These are phyloP conservation scores for Selaginella moellendorffii DNA, from an alignment of 75 land plant genomes.

Conservation along the genomic window DNA sequence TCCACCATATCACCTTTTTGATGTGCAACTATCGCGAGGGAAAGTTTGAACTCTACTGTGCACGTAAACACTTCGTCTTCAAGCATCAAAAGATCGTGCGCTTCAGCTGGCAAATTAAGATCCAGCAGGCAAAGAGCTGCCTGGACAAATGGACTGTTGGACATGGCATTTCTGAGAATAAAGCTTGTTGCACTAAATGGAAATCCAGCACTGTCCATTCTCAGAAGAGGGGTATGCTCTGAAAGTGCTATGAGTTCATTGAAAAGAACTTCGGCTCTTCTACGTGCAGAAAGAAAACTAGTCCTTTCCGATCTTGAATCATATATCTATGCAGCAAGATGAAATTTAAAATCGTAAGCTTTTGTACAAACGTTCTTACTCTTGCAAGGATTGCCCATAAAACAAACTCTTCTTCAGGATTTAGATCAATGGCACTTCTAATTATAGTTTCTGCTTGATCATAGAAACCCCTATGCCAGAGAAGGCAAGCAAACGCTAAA, in stretches of 20 bases:
- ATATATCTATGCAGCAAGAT: background rate
- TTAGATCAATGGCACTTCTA: constrained; percentile 17
- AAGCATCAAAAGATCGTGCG: constrained; percentile 10
- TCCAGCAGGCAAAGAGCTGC: constrained; percentile 20
- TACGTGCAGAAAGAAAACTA: background rate
- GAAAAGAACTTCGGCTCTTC: background rate
- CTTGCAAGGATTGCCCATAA: constrained; percentile 24
- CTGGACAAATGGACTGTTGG: constrained; percentile 1
- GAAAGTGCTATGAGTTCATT: background rate
- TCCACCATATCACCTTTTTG: constrained; percentile 6
- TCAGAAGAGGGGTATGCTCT: background rate
- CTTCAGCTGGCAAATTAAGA: constrained; percentile 21
- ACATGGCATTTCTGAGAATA: background rate
- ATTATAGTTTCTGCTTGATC: constrained; percentile 20
- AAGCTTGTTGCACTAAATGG: background rate
- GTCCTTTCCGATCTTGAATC: background rate
- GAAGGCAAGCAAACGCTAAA: constrained; percentile 19
- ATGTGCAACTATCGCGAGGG: constrained; percentile 15
- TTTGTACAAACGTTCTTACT: too few relatives aligned
- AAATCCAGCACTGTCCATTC: background rate
- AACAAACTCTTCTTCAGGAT: constrained; percentile 18
- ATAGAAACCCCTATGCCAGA: constrained; percentile 24
- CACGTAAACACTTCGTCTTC: constrained; percentile 20
- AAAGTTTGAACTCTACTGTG: constrained; percentile 19
- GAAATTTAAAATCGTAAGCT: too few relatives aligned